phyloP scores from a whole-genome alignment of 148 eudicot species.

The Fagopyrum esculentum region DNA sequence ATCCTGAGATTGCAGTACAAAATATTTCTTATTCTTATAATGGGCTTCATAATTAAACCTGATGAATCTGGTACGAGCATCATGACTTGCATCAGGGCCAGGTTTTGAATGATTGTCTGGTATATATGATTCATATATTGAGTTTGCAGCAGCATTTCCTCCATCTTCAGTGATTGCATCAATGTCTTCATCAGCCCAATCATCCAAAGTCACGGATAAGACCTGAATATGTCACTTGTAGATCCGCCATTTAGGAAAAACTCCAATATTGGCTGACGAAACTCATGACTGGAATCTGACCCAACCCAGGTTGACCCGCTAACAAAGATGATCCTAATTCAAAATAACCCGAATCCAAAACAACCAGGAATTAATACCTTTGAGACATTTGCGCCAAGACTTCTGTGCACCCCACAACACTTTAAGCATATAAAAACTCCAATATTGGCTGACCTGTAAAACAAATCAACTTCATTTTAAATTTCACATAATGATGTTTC shows the following conservation, averaged over 20 bases:
- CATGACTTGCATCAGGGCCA: slow-evolving; percentile 65
- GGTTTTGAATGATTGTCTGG: slow-evolving; percentile 76
- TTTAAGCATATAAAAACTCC: slow-evolving; percentile 95
- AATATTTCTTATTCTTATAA: no score
- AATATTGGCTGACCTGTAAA: slow-evolving; percentile 81
- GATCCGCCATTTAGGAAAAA: background rate
- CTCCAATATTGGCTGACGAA: no score
- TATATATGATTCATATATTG: slow-evolving; percentile 85
- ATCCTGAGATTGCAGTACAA: background rate
- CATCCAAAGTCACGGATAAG: slow-evolving; percentile 90
- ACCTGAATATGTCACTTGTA: slow-evolving; percentile 38
- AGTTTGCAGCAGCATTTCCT: slow-evolving; percentile 89
- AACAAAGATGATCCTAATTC: no score
- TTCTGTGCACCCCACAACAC: slow-evolving; percentile 92
- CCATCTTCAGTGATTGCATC: slow-evolving; percentile 89
- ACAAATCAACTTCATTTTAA: background rate
- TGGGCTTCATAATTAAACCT: slow-evolving; percentile 30
- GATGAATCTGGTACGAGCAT: slow-evolving; percentile 62
- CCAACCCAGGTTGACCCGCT: no score
- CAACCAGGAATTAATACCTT: slow-evolving; percentile 28
- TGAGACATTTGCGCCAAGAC: slow-evolving; percentile 80
- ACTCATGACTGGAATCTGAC: no score
- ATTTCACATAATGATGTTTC: background rate
- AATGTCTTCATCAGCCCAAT: slow-evolving; percentile 88
- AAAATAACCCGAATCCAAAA: no score